Percentiles rank a stretch among this genome's conserved stretches.
Evolutionary conservation across 495 filamentous ascomycete species (phyloP).

Genomic region (Lasiosphaeria ovina): DNA sequence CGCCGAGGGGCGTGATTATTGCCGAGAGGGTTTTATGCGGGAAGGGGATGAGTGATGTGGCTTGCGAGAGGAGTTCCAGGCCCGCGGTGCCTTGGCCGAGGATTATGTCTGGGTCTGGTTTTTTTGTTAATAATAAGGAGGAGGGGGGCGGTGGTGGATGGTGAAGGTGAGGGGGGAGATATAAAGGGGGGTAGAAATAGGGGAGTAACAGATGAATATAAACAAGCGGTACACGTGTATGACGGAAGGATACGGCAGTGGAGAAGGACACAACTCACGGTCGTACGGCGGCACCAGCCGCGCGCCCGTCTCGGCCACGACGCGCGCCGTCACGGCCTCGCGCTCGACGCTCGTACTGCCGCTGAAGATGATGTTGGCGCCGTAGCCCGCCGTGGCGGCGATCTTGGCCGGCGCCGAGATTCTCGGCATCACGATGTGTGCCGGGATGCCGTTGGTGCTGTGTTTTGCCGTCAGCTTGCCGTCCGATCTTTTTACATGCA

Average conservation of each 20-base stretch:
- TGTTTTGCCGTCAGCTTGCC: not conserved
- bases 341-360: slow-evolving; percentile 78
- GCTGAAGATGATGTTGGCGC: slow-evolving; percentile 76
- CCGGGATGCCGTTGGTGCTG: slow-evolving; percentile 51
- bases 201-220: no score
- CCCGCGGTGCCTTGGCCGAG: slow-evolving; percentile 87
- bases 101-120: slow-evolving; percentile 70
- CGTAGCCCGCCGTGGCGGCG: slow-evolving; percentile 71
- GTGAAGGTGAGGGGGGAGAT: not conserved
- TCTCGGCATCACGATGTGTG: slow-evolving; percentile 86
- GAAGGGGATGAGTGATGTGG: slow-evolving; percentile 20
- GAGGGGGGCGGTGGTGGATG: not conserved
- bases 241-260: no score
- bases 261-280: slow-evolving; percentile 23
- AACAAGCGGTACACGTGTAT: no score
- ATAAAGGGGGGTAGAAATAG: no score
- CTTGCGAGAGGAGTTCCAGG: slow-evolving; percentile 77
- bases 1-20: slow-evolving; percentile 82
- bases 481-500: no score
- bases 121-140: not conserved
- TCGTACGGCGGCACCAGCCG: slow-evolving; percentile 86
- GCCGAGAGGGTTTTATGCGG: slow-evolving; percentile 56
- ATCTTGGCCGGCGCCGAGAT: slow-evolving; percentile 85
- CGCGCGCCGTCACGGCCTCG: slow-evolving; percentile 66
- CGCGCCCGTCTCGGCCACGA: slow-evolving; percentile 69